These are phyloP conservation scores for Thymus mandschuricus DNA, from an alignment of 257 asterid genomes.

Conservation along the genomic window DNA sequence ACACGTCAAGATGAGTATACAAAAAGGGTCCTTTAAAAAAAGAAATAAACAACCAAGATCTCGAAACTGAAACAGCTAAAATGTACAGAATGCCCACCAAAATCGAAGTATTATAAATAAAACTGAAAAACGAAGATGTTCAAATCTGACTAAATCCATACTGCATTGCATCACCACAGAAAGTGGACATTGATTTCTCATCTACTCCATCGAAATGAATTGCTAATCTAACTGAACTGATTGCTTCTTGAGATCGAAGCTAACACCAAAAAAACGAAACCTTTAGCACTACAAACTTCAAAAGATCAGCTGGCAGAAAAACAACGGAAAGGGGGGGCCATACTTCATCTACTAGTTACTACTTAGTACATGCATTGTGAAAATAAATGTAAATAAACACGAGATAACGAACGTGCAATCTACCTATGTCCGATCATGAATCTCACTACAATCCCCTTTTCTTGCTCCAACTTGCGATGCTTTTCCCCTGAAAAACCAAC, in stretches of 20 bases:
- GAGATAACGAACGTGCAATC: neutral
- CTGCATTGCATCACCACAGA: neutral
- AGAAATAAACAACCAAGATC: neutral
- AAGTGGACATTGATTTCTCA: neutral
- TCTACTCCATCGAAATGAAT: no score
- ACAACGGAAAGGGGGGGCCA: neutral
- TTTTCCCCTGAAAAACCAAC: conserved; percentile 58
- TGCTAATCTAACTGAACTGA: neutral
- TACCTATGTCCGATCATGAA: conserved; percentile 99
- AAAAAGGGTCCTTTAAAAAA: neutral
- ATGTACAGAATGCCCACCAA: neutral
- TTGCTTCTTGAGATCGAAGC: neutral
- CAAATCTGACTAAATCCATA: neutral
- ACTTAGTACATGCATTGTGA: neutral
- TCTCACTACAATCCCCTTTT: conserved; percentile 91
- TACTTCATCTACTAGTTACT: neutral
- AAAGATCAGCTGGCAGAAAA: no score
- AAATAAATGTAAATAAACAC: neutral
- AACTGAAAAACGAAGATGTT: neutral
- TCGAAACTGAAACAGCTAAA: conserved; percentile 3
- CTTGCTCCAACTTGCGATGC: conserved; percentile 75
- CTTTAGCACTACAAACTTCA: neutral
- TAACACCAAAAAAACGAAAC: neutral
- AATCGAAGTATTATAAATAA: neutral
- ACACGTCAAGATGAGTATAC: neutral